These are phyloP conservation scores for Naganishia kalamii DNA, from an alignment of 768 basidiomycete genomes.

Conservation along the genomic window DNA sequence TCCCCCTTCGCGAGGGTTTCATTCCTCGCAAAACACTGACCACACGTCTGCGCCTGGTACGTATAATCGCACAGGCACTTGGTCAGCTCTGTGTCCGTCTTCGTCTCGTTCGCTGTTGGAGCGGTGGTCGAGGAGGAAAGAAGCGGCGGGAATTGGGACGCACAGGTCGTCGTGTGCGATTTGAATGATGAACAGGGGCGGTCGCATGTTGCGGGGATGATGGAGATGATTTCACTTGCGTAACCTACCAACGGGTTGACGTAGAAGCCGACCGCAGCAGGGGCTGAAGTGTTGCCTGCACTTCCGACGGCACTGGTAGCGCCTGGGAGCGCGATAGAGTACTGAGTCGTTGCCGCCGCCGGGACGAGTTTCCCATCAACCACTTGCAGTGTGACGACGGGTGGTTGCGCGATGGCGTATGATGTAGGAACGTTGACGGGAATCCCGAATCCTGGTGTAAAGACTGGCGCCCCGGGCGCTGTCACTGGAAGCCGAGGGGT, in stretches of 20 bases:
- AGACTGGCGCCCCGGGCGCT: not conserved
- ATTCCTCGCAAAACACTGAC: not conserved
- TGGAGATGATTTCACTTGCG: not conserved
- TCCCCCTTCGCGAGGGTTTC: not conserved
- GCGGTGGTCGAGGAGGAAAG: not conserved
- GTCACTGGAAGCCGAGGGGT: not conserved
- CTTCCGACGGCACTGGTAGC: not conserved
- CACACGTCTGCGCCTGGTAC: not conserved
- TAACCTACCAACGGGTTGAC: not conserved
- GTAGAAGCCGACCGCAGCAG: not conserved
- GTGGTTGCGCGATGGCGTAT: not conserved
- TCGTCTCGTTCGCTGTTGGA: not conserved
- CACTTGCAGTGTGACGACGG: not conserved
- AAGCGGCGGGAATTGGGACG: not conserved
- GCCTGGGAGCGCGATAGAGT: not conserved
- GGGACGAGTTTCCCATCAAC: conserved; percentile 6
- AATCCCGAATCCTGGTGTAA: not conserved
- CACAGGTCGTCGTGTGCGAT: not conserved
- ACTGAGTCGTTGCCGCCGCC: not conserved
- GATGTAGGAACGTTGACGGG: not conserved
- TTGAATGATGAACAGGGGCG: not conserved
- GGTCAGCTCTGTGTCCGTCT: not conserved
- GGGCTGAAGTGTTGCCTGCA: not conserved
- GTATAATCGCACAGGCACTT: not conserved
- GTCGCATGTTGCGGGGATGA: not conserved